Evolutionary conservation across 2,329 filamentous ascomycete species (phyloP).

Genomic region (Catunica adiposa): DNA sequence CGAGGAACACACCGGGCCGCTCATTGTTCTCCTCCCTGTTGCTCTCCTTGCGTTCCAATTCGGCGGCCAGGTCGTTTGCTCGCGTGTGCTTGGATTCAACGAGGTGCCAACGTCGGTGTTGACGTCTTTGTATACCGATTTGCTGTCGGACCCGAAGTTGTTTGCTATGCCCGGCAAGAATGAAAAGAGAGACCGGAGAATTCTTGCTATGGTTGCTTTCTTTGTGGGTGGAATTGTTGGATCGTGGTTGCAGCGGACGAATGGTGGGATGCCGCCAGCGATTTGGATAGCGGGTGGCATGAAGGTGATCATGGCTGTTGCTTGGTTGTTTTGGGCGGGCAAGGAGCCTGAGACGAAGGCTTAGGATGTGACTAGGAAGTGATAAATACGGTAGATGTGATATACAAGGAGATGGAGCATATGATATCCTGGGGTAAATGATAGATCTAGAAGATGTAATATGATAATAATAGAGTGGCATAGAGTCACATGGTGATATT

Average conservation of each 20-base stretch:
- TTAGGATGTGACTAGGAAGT: neutral
- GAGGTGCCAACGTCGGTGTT: slow-evolving; percentile 39
- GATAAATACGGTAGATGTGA: neutral
- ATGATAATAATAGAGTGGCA: too few relatives aligned
- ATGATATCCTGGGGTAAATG: too few relatives aligned
- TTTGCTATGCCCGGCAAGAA: slow-evolving; percentile 27
- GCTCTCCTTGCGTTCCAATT: slow-evolving; percentile 35
- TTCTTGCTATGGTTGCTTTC: slow-evolving; percentile 28
- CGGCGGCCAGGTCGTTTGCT: slow-evolving; percentile 36
- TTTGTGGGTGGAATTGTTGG: slow-evolving; percentile 31
- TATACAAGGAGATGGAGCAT: too few relatives aligned
- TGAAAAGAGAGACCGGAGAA: slow-evolving; percentile 32
- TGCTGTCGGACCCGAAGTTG: slow-evolving; percentile 33
- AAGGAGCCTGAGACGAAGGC: slow-evolving; percentile 12
- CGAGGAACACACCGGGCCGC: slow-evolving; percentile 19
- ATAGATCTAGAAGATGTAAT: too few relatives aligned
- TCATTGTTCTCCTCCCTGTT: slow-evolving; percentile 29
- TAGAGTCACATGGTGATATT: too few relatives aligned
- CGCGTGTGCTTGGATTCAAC: slow-evolving; percentile 32
- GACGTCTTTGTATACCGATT: slow-evolving; percentile 37
- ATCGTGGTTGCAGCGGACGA: slow-evolving; percentile 31
- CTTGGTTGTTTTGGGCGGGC: slow-evolving; percentile 22
- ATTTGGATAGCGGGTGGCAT: slow-evolving; percentile 31
- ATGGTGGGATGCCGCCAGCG: slow-evolving; percentile 25
- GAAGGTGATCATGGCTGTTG: slow-evolving; percentile 26